Evolutionary conservation across 495 filamentous ascomycete species (phyloP).

Genomic region (Penicillium turbatum): DNA sequence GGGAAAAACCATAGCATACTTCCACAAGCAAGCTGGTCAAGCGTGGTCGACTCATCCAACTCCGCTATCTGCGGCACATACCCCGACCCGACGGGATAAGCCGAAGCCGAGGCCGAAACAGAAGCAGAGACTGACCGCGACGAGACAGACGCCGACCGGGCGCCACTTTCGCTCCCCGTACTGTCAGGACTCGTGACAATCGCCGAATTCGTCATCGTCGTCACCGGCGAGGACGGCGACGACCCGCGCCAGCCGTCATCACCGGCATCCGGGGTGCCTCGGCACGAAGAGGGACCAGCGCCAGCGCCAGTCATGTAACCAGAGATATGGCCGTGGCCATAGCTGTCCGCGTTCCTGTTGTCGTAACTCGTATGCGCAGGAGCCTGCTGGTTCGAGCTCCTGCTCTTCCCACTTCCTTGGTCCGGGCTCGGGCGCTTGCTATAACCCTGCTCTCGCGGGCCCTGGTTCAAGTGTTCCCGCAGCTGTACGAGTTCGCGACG

Average conservation of each 20-base stretch:
- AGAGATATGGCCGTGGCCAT: background rate
- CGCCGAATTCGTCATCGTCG: conserved; percentile 18
- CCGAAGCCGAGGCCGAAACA: background rate
- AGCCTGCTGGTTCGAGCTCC: background rate
- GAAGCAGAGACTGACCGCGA: conserved; percentile 1
- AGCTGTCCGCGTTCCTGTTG: background rate
- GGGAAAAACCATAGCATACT: background rate
- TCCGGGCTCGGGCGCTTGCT: background rate
- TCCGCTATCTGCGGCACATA: conserved; percentile 13
- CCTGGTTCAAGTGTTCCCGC: conserved; percentile 18
- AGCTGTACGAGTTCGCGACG: conserved; percentile 29
- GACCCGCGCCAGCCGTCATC: conserved; percentile 21
- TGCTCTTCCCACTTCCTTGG: background rate
- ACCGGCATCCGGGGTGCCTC: background rate
- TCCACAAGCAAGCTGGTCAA: background rate
- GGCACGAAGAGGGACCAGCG: background rate
- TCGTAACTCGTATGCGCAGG: background rate
- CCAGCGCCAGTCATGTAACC: background rate
- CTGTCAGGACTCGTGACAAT: conserved; percentile 26
- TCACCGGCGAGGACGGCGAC: conserved; percentile 20
- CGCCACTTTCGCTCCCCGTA: conserved; percentile 22
- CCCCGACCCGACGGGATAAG: conserved; percentile 9
- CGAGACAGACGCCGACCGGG: background rate
- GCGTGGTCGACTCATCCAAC: background rate
- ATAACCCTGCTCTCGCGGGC: conserved; percentile 6